phyloP scores from a whole-genome alignment of 2,329 filamentous ascomycete genomes.

The Neonectria coccinea region DNA sequence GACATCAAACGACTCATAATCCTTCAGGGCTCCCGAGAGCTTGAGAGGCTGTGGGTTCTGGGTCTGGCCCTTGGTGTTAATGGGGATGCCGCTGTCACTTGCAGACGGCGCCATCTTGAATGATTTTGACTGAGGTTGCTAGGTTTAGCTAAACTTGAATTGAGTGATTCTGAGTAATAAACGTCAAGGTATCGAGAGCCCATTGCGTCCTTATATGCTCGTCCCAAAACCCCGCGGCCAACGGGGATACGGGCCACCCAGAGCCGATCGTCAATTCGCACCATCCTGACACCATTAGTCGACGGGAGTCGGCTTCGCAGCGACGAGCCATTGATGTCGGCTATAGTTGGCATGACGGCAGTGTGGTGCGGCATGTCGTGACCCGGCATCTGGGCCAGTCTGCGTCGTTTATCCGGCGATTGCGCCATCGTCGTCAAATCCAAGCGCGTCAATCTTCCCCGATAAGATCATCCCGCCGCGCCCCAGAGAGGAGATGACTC shows the following conservation, averaged over 20 bases:
- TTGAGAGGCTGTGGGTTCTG: slow-evolving; percentile 57
- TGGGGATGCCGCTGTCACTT: slow-evolving; percentile 23
- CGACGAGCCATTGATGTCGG: slow-evolving; percentile 10
- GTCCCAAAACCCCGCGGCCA: neutral
- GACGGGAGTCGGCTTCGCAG: slow-evolving; percentile 20
- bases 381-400: slow-evolving; percentile 16
- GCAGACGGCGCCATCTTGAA: slow-evolving; percentile 38
- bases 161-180: neutral
- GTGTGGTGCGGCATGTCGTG: slow-evolving; percentile 26
- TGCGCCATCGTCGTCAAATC: slow-evolving; percentile 31
- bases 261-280: slow-evolving; percentile 17
- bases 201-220: neutral
- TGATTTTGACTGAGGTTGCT: neutral
- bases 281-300: slow-evolving; percentile 15
- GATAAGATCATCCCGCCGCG: neutral
- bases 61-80: slow-evolving; percentile 31
- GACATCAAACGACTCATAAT: slow-evolving; percentile 67
- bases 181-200: neutral
- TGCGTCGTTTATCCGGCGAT: slow-evolving; percentile 13
- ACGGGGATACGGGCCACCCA: neutral
- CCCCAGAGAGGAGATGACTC: no score
- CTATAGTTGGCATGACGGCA: slow-evolving; percentile 26
- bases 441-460: neutral
- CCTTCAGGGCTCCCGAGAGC: slow-evolving; percentile 62
- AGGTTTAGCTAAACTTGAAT: neutral